A percentile compares a stretch with the other conserved stretches of the same genome.
Conservation (phyloP, 2,329 filamentous ascomycete genomes). For the Pseudocercospora pini-densiflorae region DNA sequence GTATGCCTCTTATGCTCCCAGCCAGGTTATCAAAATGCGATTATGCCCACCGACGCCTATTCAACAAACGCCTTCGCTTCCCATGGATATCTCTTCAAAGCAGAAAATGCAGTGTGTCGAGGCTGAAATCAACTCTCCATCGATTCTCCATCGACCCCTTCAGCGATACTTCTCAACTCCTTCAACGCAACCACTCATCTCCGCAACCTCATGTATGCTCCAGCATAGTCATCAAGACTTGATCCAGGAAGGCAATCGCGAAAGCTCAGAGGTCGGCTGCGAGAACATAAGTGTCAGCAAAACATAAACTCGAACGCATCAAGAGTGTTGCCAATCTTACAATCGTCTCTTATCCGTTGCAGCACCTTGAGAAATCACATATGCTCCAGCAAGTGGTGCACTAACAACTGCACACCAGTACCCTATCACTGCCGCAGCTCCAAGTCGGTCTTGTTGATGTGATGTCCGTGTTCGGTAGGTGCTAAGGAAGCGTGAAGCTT, state of each 20-base stretch:
- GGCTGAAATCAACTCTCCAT: too few species aligned
- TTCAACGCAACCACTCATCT: slow-evolving; percentile 11
- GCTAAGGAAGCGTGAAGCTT: slow-evolving; percentile 32
- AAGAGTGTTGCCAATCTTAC: slow-evolving; percentile 26
- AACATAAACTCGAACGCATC: not conserved
- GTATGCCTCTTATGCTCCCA: not conserved
- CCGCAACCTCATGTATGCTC: slow-evolving; percentile 28
- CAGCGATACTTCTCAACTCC: too few species aligned
- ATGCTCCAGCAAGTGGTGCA: slow-evolving; percentile 41
- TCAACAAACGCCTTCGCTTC: not conserved
- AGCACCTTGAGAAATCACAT: slow-evolving; percentile 38
- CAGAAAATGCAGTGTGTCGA: not conserved
- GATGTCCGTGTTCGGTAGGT: slow-evolving; percentile 26
- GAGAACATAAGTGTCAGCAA: slow-evolving; percentile 3
- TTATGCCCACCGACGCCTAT: slow-evolving; percentile 3
- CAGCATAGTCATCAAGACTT: slow-evolving; percentile 41
- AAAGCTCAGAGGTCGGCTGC: slow-evolving; percentile 42
- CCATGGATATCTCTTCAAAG: slow-evolving; percentile 3
- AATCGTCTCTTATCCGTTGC: slow-evolving; percentile 38
- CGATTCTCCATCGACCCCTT: too few species aligned
- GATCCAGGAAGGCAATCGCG: slow-evolving; percentile 42
- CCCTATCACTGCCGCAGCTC: slow-evolving; percentile 33
- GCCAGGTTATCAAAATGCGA: not conserved
- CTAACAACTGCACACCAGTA: slow-evolving; percentile 43
- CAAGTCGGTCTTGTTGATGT: slow-evolving; percentile 32